Base-by-base conservation (phyloP, 1,284 basidiomycete species). In the Melampsora americana region DNA sequence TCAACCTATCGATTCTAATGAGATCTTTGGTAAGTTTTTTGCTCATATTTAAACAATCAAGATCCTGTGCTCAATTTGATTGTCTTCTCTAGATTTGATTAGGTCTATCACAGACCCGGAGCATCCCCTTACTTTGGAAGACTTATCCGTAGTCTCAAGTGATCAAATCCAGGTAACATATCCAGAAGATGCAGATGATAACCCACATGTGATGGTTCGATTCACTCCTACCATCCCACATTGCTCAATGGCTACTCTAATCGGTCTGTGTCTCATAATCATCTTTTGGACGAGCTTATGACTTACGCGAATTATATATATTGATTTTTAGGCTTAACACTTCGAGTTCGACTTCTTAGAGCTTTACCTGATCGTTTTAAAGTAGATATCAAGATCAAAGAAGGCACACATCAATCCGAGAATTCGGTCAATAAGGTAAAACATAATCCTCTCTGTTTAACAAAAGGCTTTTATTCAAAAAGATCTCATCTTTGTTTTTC, bases 141-240 rank as follows among this genome's bases (percentile, higher is more conserved):
- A 98, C 81, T 90, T 99, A 16, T 90, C 92, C 23, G 95, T 99
- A 35, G 95, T 99, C 50, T 95, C 93, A 61, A 88, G 89, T 4
- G 88, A 91, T 16, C 95, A 99, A 81, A 90, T 98, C 78, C 86
- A 86, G 46, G 87, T 98, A 53, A 85, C 86, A 11, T 78, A 81
- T 59, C 79, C 80, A 50, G 75, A 72, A 16, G 75, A 80, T 2
- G 18, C n/a, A 2, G 30, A 48, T 5, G 83, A 87, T 30, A 92
- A 93, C 80, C 87, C 88, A 60, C 79, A 80, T 39, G 86, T 99
- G 44, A 85, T 89, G 39, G 89, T 97, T 77, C 92, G 93, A 81
- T 93, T 96, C 80, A 98, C 95, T 6, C 96, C 96, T 1, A 99
- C 95, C 0, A 95, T 97, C 35, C 96, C 96, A 5, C 95, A 99